phyloP scores from a whole-genome alignment of 768 basidiomycete genomes.

The Suillus fuscotomentosus region DNA sequence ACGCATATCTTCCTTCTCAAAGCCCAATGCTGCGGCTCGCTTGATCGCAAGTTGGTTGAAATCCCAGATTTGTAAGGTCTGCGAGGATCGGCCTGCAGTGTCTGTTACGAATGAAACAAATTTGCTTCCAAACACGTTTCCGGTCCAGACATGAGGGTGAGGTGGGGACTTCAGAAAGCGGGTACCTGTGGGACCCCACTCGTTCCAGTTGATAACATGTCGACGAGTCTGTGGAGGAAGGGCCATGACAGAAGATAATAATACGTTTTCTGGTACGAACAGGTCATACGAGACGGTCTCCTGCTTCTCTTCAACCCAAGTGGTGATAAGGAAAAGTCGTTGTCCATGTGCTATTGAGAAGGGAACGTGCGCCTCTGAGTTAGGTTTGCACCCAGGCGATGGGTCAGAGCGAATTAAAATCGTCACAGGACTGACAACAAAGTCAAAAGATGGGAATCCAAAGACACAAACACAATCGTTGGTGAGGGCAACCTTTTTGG shows the following conservation, averaged over 20 bases:
- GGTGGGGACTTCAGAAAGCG: slow-evolving; percentile 39
- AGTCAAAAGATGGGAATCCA: neutral
- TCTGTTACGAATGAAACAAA: slow-evolving; percentile 32
- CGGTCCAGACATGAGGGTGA: slow-evolving; percentile 50
- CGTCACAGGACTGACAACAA: neutral
- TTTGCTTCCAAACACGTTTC: slow-evolving; percentile 52
- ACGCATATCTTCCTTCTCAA: slow-evolving; percentile 1
- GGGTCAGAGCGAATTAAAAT: neutral
- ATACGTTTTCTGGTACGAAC: neutral
- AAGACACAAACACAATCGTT: neutral
- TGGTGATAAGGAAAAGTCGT: neutral
- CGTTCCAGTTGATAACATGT: slow-evolving; percentile 40
- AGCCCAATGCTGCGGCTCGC: slow-evolving; percentile 3
- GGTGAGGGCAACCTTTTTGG: neutral
- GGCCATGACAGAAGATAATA: neutral
- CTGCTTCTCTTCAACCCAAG: neutral
- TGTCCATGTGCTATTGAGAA: neutral
- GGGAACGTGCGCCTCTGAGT: neutral
- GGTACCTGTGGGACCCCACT: slow-evolving; percentile 50
- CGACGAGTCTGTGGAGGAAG: neutral
- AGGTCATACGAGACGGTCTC: neutral
- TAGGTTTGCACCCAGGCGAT: neutral
- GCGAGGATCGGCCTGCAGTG: slow-evolving; percentile 3
- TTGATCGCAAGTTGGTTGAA: slow-evolving; percentile 47
- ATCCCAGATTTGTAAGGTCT: slow-evolving; percentile 43